A percentile compares a stretch with the other conserved stretches of the same genome.
Conservation (phyloP, 1,139 yeast species). For the Sugiyamaella japonica region DNA sequence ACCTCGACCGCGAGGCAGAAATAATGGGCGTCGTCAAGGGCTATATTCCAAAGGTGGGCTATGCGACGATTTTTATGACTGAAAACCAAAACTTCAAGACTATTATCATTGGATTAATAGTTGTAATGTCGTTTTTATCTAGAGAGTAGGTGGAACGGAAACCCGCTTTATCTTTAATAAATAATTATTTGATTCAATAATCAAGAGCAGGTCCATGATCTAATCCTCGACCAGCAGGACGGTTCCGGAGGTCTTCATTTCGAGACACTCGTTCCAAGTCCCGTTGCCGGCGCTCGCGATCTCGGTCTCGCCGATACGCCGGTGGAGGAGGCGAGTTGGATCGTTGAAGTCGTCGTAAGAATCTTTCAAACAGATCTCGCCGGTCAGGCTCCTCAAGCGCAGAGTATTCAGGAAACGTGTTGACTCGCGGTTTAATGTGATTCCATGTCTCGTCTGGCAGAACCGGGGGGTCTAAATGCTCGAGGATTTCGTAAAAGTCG, state of each 20-base stretch:
- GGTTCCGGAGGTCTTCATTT: constrained; percentile 21
- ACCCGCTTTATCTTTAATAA: no score
- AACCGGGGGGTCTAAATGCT: constrained; percentile 39
- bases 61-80: constrained; percentile 86
- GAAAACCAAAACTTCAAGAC: constrained; percentile 79
- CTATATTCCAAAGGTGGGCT: constrained; percentile 89
- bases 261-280: constrained; percentile 25
- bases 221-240: constrained; percentile 28
- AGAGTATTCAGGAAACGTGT: constrained; percentile 39
- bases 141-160: no score
- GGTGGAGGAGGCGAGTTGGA: neutral
- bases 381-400: constrained; percentile 42
- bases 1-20: constrained; percentile 73
- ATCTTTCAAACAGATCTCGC: constrained; percentile 41
- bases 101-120: constrained; percentile 67
- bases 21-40: constrained; percentile 89
- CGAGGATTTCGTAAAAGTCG: constrained; percentile 42
- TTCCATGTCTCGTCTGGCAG: constrained; percentile 43
- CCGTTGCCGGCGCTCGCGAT: constrained; percentile 19
- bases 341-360: constrained; percentile 29
- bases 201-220: constrained; percentile 34
- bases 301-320: constrained; percentile 11
- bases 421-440: constrained; percentile 39
- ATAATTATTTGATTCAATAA: constrained; percentile 22
- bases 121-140: constrained; percentile 45